Percentiles rank a stretch among this genome's conserved stretches.
phyloP scores from a whole-genome alignment of 169 alveolate species.

The Plasmodium malariae region DNA sequence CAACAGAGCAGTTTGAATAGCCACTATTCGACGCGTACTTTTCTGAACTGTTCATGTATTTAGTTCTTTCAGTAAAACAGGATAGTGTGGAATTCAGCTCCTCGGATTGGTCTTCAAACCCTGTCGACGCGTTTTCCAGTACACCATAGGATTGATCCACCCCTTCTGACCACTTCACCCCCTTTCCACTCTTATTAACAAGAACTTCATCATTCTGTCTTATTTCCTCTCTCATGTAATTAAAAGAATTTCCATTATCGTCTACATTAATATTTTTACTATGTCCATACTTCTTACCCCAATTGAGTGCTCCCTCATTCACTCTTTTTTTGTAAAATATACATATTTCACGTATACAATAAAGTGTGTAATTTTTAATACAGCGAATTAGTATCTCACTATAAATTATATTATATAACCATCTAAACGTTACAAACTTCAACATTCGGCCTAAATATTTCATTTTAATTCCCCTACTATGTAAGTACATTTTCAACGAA shows the following conservation, averaged over 20 bases:
- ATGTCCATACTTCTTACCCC: not conserved
- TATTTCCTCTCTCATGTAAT: not conserved
- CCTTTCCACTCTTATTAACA: not conserved
- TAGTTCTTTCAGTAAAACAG: not conserved
- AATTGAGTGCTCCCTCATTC: not conserved
- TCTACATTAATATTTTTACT: not conserved
- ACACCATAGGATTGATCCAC: not conserved
- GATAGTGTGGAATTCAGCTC: not conserved
- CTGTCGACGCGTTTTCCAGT: too few species aligned
- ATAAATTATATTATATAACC: slow-evolving; percentile 38
- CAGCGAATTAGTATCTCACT: slow-evolving; percentile 60
- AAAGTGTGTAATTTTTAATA: slow-evolving; percentile 6
- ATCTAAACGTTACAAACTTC: slow-evolving; percentile 24
- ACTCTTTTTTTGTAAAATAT: slow-evolving; percentile 35
- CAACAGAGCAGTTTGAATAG: not conserved
- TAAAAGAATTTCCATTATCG: not conserved
- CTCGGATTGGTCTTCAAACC: not conserved
- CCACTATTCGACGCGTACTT: not conserved
- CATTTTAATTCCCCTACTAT: slow-evolving; percentile 52
- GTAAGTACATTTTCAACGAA: slow-evolving; percentile 41
- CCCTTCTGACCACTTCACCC: not conserved
- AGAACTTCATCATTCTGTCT: not conserved
- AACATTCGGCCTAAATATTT: slow-evolving; percentile 51
- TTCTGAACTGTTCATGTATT: not conserved
- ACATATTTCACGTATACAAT: slow-evolving; percentile 36